Evolutionary conservation across 495 filamentous ascomycete species (phyloP), one percentile per base, ranked within the genome.

Genomic region (Neurospora tetraspora): DNA sequence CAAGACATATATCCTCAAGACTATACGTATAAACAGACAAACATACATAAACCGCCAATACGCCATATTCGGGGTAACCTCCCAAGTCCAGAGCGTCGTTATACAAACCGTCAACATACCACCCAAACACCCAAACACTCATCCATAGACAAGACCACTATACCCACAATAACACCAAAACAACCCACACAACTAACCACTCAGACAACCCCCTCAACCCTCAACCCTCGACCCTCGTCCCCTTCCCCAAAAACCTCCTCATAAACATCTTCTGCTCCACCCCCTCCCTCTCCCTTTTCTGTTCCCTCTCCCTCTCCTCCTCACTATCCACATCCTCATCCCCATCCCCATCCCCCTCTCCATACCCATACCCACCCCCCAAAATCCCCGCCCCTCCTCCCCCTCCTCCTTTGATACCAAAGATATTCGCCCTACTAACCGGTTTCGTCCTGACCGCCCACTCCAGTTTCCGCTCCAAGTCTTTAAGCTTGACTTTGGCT

Each of bases 401-500:
- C 2, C 14, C 53, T 3, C 4, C n/a, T 20, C 3, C 11, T 0
- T 73, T 47, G 16, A 73, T 43, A 18, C 83, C 83, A 79, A 93
- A 94, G 8, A 89, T 78, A 12, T 80, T 83, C 40, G 82, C 84
- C 77, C 85, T 92, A 5, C 87, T 85, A 70, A 82, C 88, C 39
- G 87, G 87, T 77, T 87, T 88, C 11, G 91, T 91, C 45, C 94
- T 83, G 11, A 97, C 88, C 0, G 88, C 88, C 77, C 91, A 90
- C 43, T 89, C 76, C 65, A 97, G 84, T 69, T 93, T 86, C 69
- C 92, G 89, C 71, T 91, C 85, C 11, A 97, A 78, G 4, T 89
- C 82, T 76, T 96, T 91, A 7, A 97, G 82, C 31, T 85, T 86
- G 61, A 88, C 86, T 78, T 96, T 95, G 0, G 91, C 90, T 70